Evolutionary conservation across 2,329 filamentous ascomycete genomes (phyloP).

Genomic region (Trichoderma harzianum): DNA sequence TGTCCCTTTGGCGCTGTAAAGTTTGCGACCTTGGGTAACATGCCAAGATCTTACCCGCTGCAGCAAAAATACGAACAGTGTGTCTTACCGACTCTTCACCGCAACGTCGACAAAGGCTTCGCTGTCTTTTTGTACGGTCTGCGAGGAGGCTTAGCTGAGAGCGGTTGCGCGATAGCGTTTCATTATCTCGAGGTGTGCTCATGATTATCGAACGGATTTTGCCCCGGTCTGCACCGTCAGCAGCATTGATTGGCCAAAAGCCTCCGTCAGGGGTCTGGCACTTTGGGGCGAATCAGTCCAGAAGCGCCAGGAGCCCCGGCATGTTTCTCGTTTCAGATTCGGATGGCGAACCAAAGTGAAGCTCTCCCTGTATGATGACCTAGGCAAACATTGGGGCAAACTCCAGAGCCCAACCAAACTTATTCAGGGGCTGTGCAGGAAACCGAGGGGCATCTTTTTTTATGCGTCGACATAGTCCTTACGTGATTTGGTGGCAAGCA

Average conservation of each 20-base stretch:
- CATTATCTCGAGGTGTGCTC: neutral
- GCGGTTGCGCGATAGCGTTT: neutral
- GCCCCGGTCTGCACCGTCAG: neutral
- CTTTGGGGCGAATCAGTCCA: neutral
- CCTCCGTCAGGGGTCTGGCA: neutral
- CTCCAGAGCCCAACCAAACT: neutral
- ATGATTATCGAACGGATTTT: neutral
- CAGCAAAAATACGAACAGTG: neutral
- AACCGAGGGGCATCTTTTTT: neutral
- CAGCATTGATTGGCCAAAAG: constrained; percentile 7
- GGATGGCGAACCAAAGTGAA: constrained; percentile 15
- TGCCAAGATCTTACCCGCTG: neutral
- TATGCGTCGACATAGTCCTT: neutral
- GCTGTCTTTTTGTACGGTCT: neutral
- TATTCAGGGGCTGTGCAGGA: neutral
- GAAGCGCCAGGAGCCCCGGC: constrained; percentile 13
- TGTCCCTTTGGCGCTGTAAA: neutral
- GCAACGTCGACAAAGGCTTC: neutral
- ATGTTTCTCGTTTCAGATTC: constrained; percentile 13
- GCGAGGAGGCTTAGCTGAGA: neutral
- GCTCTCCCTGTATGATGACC: constrained; percentile 8
- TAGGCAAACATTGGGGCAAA: constrained; percentile 13
- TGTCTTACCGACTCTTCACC: constrained; percentile 2
- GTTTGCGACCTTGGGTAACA: neutral
- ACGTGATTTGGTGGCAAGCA: neutral